Evolutionary conservation across 1,284 basidiomycete genomes (phyloP), one percentile per base, ranked within the genome.

Genomic region (Earliella scabrosa): DNA sequence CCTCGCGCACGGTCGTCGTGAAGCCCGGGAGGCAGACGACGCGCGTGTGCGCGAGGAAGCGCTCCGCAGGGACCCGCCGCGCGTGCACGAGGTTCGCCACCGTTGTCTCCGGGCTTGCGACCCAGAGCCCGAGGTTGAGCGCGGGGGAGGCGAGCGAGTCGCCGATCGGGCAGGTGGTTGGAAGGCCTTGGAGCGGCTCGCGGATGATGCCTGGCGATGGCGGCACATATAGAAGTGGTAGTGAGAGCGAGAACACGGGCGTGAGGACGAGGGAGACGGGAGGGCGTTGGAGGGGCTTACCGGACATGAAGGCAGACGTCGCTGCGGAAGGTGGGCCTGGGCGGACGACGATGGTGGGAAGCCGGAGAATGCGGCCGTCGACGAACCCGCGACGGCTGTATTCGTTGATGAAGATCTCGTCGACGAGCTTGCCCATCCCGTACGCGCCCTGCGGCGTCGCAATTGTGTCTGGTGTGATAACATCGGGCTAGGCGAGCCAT

Each of bases 351-450:
- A 88, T 81, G 9, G 85, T 87, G 1, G 86, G 86, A 1, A 87
- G 74, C 34, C 85, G 82, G 35, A 87, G 70, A 60, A 86, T 82
- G 27, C 83, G 79, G 16, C 84, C 85, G 61, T 87, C 84, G 44
- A 87, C 67, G 61, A 82, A 82, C 3, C 83, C 82, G 43, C 83
- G 76, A n/a, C 86, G 79, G 1, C 82, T 78, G 66, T 82, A 87
- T 63, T 88, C 86, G 70, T 85, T 87, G 24, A 83, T 76, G 58
- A 85, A 76, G 29, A 86, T 72, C 71, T 88, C 86, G n/a, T 77
- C 76, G 20, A 80, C 77, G 41, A 83, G 77, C 68, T 87, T 86
- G 32, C 75, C 80, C 61, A 80, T 76, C 11, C 85, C 85, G 66
- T 87, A 87, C 18, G 82, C 79, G 39, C 82, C 74, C 59, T 84